phyloP scores from a whole-genome alignment of 129 eudicot species.

The Deinandra increscens region DNA sequence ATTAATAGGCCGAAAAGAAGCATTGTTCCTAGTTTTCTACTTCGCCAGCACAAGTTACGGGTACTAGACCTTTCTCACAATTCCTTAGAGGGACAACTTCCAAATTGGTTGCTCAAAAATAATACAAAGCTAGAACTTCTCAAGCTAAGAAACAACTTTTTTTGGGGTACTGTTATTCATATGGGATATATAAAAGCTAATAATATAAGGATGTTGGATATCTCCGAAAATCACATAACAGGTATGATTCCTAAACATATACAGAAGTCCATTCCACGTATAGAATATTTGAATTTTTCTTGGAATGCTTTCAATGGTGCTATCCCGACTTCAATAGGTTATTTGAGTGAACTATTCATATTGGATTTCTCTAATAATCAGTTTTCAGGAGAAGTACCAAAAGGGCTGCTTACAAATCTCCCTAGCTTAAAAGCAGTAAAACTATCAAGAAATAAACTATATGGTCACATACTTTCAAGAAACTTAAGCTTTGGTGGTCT shows the following conservation, averaged over 20 bases:
- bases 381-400: slow-evolving; percentile 34
- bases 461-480: slow-evolving; percentile 21
- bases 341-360: not conserved
- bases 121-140: slow-evolving; percentile 23
- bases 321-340: slow-evolving; percentile 24
- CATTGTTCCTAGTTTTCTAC: slow-evolving; percentile 23
- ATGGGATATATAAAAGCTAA: not conserved
- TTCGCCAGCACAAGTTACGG: slow-evolving; percentile 19
- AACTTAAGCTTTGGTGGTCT: not conserved
- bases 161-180: not conserved
- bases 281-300: slow-evolving; percentile 4
- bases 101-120: slow-evolving; percentile 28
- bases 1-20: slow-evolving; percentile 12
- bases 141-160: slow-evolving; percentile 13
- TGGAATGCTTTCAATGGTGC: slow-evolving; percentile 19
- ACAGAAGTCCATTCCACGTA: slow-evolving; percentile 18
- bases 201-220: slow-evolving; percentile 4
- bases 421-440: too few relatives aligned
- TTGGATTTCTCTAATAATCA: slow-evolving; percentile 32
- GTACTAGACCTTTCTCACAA: slow-evolving; percentile 25
- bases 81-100: slow-evolving; percentile 25
- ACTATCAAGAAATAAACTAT: slow-evolving; percentile 26
- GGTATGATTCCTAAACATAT: not conserved
- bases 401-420: not conserved
- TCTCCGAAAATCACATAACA: not conserved